phyloP scores from a whole-genome alignment of 2,329 filamentous ascomycete species.

The Epichloe coenophiala region DNA sequence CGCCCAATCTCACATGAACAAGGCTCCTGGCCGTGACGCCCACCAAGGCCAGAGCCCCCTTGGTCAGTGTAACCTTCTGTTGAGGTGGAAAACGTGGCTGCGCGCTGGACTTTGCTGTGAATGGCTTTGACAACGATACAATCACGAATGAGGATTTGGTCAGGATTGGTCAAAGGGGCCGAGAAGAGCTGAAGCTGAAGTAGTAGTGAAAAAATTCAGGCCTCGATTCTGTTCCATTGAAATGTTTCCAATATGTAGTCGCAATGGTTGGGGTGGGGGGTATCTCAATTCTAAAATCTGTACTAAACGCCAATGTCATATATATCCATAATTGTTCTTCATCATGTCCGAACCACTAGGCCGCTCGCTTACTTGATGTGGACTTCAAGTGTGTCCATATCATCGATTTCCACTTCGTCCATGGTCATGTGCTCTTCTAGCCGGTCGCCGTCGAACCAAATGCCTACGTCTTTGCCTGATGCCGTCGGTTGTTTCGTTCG shows the following conservation, averaged over 20 bases:
- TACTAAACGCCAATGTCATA: not conserved
- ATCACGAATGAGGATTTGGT: not conserved
- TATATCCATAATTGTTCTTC: not conserved
- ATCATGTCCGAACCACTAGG: too few relatives aligned
- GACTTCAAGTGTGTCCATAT: conserved; percentile 66
- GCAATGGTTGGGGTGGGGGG: not conserved
- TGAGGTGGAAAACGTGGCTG: not conserved
- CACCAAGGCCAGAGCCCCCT: too few relatives aligned
- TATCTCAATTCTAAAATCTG: not conserved
- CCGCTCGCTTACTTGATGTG: conserved; percentile 27
- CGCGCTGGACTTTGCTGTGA: not conserved
- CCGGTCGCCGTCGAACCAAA: conserved; percentile 65
- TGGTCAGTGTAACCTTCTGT: not conserved
- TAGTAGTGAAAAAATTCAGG: too few relatives aligned
- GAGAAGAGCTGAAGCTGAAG: not conserved
- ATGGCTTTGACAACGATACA: not conserved
- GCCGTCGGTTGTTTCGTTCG: conserved; percentile 38
- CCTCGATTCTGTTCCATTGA: not conserved
- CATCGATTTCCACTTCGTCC: conserved; percentile 55
- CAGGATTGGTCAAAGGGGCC: not conserved
- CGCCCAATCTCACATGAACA: too few relatives aligned
- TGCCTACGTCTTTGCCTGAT: conserved; percentile 37
- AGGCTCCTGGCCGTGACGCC: too few relatives aligned
- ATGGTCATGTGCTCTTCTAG: conserved; percentile 48
- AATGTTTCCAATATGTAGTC: not conserved